A percentile compares a stretch with the other conserved stretches of the same genome.
Conservation (phyloP, 345 rosid genomes). For the Eutrema japonicum region DNA sequence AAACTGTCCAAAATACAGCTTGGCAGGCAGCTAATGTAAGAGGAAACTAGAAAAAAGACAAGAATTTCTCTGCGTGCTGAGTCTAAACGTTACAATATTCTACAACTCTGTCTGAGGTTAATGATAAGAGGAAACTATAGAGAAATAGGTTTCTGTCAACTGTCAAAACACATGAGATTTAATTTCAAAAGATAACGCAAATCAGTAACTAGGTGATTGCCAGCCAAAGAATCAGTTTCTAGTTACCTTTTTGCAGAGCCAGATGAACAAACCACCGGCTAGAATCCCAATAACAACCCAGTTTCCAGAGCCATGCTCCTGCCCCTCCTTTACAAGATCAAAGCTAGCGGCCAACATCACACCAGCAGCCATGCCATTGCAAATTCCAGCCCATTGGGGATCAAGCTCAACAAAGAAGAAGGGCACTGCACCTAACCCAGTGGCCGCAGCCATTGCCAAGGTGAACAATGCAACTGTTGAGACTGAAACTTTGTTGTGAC, state of each 20-base stretch:
- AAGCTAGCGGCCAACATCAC: constrained; percentile 99
- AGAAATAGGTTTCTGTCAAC: neutral
- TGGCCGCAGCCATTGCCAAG: constrained; percentile 97
- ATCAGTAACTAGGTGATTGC: neutral
- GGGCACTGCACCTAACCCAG: constrained; percentile 97
- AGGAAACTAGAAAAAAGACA: neutral
- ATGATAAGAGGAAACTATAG: constrained; percentile 11
- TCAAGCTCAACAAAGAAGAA: constrained; percentile 97
- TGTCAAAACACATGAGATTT: constrained; percentile 10
- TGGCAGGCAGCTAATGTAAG: constrained; percentile 16
- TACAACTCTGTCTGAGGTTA: neutral
- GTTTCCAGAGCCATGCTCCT: constrained; percentile 79
- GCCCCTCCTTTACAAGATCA: constrained; percentile 96
- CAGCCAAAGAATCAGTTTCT: neutral
- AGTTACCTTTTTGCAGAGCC: constrained; percentile 89
- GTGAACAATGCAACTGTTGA: constrained; percentile 92
- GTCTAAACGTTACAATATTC: neutral
- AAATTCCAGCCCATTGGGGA: constrained; percentile 95
- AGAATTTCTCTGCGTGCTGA: neutral
- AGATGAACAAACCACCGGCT: constrained; percentile 85
- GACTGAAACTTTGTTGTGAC: constrained; percentile 71
- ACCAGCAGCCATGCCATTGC: constrained; percentile 99
- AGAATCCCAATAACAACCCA: constrained; percentile 90
- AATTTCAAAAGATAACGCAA: constrained; percentile 12
- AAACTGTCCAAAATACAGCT: constrained; percentile 56